Conservation (phyloP, 495 filamentous ascomycete species). For the Penicillium canescens region DNA sequence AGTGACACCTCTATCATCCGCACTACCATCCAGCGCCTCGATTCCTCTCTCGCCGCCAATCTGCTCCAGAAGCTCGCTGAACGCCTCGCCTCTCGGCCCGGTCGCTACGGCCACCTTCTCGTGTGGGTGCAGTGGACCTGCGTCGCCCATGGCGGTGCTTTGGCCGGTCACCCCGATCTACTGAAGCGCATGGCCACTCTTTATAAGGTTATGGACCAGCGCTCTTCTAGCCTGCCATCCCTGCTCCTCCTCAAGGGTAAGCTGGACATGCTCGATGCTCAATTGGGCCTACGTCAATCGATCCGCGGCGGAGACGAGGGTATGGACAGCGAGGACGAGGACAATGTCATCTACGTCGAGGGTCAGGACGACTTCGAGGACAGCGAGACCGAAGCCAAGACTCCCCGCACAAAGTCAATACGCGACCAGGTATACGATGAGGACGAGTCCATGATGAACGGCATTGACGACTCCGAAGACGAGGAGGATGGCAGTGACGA, state of each 20-base stretch:
- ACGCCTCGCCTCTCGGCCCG: conserved; percentile 81
- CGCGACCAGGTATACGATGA: conserved; percentile 42
- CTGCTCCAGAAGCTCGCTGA: conserved; percentile 84
- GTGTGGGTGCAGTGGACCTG: conserved; percentile 96
- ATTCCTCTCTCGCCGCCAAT: conserved; percentile 73
- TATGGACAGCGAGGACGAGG: conserved; percentile 67
- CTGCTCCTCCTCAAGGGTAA: conserved; percentile 89
- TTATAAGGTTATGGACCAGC: conserved; percentile 79
- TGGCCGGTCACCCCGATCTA: conserved; percentile 78
- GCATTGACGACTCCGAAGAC: conserved; percentile 39
- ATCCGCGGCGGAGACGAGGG: conserved; percentile 50
- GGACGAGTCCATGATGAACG: conserved; percentile 50
- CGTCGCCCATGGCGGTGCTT: conserved; percentile 89
- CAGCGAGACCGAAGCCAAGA: conserved; percentile 37
- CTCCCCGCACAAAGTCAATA: conserved; percentile 41
- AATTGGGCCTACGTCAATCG: conserved; percentile 73
- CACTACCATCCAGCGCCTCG: conserved; percentile 84
- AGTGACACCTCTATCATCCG: conserved; percentile 73
- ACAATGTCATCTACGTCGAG: conserved; percentile 84
- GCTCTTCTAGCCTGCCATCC: conserved; percentile 77
- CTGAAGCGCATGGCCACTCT: conserved; percentile 75
- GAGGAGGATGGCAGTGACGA: conserved; percentile 43
- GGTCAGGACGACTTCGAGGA: conserved; percentile 60
- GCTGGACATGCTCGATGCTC: conserved; percentile 85
- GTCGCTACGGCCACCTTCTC: conserved; percentile 87